These are phyloP conservation scores for Trichoderma aggressivum DNA, from an alignment of 2,329 filamentous ascomycete species.

Conservation along the genomic window DNA sequence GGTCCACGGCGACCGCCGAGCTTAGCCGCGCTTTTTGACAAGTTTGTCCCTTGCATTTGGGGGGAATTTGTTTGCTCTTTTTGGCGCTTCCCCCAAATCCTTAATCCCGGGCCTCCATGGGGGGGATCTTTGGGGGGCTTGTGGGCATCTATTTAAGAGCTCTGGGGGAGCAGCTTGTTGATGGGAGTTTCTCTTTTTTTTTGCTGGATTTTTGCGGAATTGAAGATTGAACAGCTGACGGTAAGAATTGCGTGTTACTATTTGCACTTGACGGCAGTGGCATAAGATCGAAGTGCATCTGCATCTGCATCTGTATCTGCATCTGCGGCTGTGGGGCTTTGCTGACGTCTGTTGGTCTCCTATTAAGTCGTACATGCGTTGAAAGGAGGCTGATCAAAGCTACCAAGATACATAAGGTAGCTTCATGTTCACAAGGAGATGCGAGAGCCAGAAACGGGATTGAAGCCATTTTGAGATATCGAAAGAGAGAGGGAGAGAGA, in stretches of 20 bases:
- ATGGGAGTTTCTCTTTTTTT: background rate
- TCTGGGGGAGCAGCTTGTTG: background rate
- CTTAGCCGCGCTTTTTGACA: background rate
- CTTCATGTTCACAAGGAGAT: background rate
- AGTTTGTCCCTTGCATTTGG: background rate
- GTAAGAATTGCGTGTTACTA: background rate
- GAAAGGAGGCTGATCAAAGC: background rate
- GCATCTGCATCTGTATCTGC: background rate
- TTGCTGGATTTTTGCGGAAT: background rate
- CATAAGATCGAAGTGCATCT: background rate
- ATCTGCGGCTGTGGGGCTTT: background rate
- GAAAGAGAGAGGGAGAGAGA: background rate
- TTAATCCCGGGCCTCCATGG: background rate
- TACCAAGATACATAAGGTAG: background rate
- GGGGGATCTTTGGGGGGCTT: background rate
- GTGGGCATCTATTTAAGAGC: background rate
- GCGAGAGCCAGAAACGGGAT: background rate
- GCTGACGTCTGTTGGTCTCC: background rate
- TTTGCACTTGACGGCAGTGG: background rate
- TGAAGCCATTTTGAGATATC: background rate
- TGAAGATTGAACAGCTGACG: background rate
- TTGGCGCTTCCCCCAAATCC: background rate
- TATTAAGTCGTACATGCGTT: background rate
- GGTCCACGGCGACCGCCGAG: slow-evolving; percentile 24
- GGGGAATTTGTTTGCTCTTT: background rate